phyloP scores from a whole-genome alignment of 805 yeast species.

The Suhomyces sp. region DNA sequence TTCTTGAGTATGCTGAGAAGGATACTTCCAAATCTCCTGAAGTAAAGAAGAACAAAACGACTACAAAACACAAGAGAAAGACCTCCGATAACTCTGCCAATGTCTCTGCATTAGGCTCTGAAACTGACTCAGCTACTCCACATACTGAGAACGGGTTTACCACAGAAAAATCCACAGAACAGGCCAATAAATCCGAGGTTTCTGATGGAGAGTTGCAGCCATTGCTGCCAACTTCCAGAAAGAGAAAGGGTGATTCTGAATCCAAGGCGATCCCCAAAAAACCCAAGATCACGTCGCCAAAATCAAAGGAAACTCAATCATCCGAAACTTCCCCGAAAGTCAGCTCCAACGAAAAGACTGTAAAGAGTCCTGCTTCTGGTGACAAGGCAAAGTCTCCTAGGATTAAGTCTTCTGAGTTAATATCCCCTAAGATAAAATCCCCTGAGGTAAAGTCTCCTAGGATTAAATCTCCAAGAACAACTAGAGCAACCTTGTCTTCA shows the following conservation, averaged over 20 bases:
- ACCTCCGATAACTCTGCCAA: neutral
- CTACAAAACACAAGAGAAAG: neutral
- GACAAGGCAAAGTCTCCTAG: neutral
- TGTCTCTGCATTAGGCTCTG: neutral
- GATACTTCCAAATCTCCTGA: neutral
- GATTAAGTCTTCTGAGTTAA: too few species aligned
- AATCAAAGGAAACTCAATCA: neutral
- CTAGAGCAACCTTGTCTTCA: neutral
- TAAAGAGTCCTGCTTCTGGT: neutral
- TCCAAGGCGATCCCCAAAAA: slow-evolving; percentile 2
- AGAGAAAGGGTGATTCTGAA: slow-evolving; percentile 1
- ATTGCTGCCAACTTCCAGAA: neutral
- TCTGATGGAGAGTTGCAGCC: slow-evolving; percentile 37
- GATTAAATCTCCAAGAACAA: neutral
- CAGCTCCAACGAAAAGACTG: neutral
- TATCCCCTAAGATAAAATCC: neutral
- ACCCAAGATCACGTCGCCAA: slow-evolving; percentile 2
- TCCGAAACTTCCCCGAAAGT: neutral
- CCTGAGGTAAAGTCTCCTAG: neutral
- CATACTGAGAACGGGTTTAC: neutral
- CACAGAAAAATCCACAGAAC: neutral
- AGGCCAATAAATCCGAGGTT: slow-evolving; percentile 14
- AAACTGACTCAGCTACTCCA: neutral
- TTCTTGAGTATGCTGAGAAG: slow-evolving; percentile 24
- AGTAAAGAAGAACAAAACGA: neutral